A percentile compares a stretch with the other conserved stretches of the same genome.
phyloP scores from a whole-genome alignment of 345 rosid species.

The Geranium rotundifolium region DNA sequence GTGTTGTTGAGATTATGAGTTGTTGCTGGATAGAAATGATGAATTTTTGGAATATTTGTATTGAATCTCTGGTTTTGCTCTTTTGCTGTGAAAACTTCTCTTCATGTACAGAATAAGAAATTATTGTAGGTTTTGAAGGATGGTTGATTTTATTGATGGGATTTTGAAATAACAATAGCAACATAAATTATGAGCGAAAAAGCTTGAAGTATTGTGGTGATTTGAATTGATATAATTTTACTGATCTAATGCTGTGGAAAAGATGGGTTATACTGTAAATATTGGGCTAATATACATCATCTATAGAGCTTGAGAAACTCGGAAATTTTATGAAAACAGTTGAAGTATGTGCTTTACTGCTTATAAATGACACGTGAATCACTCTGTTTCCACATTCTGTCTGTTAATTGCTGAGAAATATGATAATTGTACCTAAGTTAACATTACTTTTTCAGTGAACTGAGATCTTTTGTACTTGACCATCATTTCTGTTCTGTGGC shows the following conservation, averaged over 20 bases:
- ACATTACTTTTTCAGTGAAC: not conserved
- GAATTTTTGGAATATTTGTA: not conserved
- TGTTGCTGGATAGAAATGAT: not conserved
- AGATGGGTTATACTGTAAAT: not conserved
- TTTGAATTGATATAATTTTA: not conserved
- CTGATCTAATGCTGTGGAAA: not conserved
- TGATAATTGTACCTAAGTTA: not conserved
- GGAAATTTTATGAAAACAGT: too few relatives aligned
- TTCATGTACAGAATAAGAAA: too few relatives aligned
- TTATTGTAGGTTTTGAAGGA: too few relatives aligned
- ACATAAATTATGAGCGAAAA: not conserved
- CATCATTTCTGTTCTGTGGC: slow-evolving; percentile 14
- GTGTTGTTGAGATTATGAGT: not conserved
- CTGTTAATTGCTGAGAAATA: not conserved
- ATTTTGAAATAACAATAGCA: not conserved
- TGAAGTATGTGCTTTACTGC: not conserved
- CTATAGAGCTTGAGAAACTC: too few relatives aligned
- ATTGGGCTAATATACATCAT: not conserved
- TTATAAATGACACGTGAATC: not conserved
- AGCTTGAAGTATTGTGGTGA: not conserved
- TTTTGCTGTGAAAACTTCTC: too few relatives aligned
- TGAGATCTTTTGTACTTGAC: slow-evolving; percentile 8
- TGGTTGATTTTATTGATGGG: too few relatives aligned
- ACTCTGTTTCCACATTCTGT: not conserved
- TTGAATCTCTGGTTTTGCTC: too few relatives aligned